Evolutionary conservation across 208 protist genomes (phyloP), one percentile per base, ranked within the genome.

Genomic region (Crithidia thermophila): DNA sequence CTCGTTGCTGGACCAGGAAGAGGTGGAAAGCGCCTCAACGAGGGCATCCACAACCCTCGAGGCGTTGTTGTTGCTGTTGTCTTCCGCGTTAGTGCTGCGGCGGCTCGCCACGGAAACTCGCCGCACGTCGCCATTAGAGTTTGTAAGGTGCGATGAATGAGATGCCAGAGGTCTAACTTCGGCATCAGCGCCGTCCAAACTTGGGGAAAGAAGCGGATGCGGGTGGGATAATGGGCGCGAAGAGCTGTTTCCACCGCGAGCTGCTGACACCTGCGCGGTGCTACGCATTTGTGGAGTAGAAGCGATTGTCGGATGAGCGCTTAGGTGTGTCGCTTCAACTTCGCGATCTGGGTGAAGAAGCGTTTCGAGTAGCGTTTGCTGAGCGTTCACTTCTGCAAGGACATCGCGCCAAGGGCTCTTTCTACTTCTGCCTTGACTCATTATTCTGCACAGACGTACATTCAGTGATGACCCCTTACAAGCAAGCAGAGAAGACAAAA

Each of bases 11-110:
- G 82, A 87, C 85, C 82, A 91, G 13, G 85, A 88, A 2, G 85
- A 91, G 7, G 85, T 91, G 0, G 85, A 91, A 37, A 91, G 67
- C 14, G 70, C 82, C 39, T 86, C 79, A 10, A 86, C 63, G 7
- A 91, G 75, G 25, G 69, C 53, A 10, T 81, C 57, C 0, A 88
- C 67, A 8, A 60, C 67, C 27, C 58, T 59, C n/a, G 27, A 53
- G 8, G n/a, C n/a, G n/a, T n/a, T n/a, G n/a, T n/a, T n/a, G n/a
- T n/a, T n/a, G n/a, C 34, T 39, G 18, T 21, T 11, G 14, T 42
- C 53, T 23, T 18, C 42, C 8, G 31, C 33, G 2, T 42, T 51
- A 8, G 7, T 43, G 10, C 30, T 8, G 18, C 21, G 58, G 1
- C 20, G 43, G 31, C 16, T 21, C 8, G 31, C 30, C 4, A 20